phyloP scores from a whole-genome alignment of 345 rosid genomes.

The Eucalyptus sp. region DNA sequence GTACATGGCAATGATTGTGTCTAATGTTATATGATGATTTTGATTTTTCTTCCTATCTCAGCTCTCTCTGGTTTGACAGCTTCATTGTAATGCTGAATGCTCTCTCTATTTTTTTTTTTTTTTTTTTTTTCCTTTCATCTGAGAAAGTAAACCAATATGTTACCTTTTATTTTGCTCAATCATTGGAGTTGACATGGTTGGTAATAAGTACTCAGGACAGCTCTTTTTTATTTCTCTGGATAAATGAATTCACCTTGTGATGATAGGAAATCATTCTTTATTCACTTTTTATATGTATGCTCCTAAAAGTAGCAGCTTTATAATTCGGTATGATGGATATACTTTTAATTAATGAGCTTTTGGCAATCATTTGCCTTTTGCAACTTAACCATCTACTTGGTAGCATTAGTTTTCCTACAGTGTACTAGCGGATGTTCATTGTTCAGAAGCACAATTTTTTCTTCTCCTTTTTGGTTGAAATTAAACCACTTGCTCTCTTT shows the following conservation, averaged over 20 bases:
- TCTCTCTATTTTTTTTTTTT: neutral
- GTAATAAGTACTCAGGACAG: neutral
- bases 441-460: neutral
- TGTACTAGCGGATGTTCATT: neutral
- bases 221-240: neutral
- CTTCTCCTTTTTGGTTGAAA: neutral
- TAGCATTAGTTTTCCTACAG: neutral
- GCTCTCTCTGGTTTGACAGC: neutral
- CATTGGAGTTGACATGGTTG: neutral
- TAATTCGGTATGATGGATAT: neutral
- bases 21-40: neutral
- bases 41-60: neutral
- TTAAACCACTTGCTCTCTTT: neutral
- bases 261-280: neutral
- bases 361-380: neutral
- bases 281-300: neutral
- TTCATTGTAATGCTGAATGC: neutral
- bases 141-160: neutral
- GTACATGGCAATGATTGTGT: neutral
- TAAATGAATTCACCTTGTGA: neutral
- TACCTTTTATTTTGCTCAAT: neutral
- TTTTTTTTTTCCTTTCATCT: neutral
- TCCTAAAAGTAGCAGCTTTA: neutral
- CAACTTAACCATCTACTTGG: neutral
- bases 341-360: neutral